Base-by-base conservation (phyloP, 139 green algal genomes). In the Chlorella sorokiniana region DNA sequence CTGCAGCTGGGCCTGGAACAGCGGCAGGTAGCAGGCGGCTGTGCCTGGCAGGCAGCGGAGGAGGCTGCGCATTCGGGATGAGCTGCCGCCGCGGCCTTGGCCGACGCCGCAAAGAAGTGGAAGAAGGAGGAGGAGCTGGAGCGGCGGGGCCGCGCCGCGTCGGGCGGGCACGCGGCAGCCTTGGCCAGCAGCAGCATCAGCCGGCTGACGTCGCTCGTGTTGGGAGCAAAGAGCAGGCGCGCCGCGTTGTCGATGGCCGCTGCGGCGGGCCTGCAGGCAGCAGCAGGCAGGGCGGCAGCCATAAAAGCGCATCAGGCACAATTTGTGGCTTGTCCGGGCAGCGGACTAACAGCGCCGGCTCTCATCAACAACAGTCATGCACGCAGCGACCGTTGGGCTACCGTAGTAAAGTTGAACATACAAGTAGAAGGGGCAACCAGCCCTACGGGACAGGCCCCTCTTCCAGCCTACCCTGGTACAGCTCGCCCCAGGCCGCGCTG, bases 111-210 rank as follows among this genome's bases (percentile, higher is more conserved):
- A 41, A 93, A 95, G 41, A 90, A 71, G 65, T 84, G 87, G 44
- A 88, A 86, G 83, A 95, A 95, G 68, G 69, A 88, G 71, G 68
- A 74, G 44, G 85, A 76, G 54, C 69, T 74, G 48, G 29, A 48
- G 33, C 51, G 37, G 7, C 71, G 71, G 29, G 63, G 61, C 29
- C 76, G 59, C 22, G 67, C 69, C 11, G 86, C 65, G 37, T 90
- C 69, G 4, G 62, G 38, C 1, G 91, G 90, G 80, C 91, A 95
- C 3, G 91, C 88, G 33, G 90, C 82, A 11, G 79, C 80, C n/a
- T 80, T 80, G 0, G 90, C 91, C 38, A 94, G 48, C 25, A 44
- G 54, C 37, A 54, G n/a, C 80, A 85, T 87, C 10, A 87, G 27
- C 9, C 18, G 77, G 67, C 40, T 61, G 48, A 90, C 84, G 8